Percentiles rank a stretch among this genome's conserved stretches.
phyloP scores from a whole-genome alignment of 805 yeast species.

The Barnettozyma pratensis region DNA sequence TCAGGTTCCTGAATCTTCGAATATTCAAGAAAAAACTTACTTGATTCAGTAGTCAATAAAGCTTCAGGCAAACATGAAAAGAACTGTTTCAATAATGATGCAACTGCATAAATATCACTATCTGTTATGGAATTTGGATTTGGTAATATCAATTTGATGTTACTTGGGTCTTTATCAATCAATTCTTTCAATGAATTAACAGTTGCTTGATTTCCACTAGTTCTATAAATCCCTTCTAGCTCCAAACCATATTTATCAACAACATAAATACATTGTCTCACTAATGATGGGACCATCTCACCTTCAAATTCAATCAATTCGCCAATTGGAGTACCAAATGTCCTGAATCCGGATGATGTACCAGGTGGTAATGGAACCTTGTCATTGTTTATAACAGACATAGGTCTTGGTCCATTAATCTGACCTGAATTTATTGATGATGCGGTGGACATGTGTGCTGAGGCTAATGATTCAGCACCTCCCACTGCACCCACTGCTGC shows the following conservation, averaged over 20 bases:
- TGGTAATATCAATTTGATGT: slow-evolving; percentile 48
- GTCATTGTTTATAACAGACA: slow-evolving; percentile 24
- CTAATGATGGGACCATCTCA: slow-evolving; percentile 88
- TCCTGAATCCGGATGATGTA: slow-evolving; percentile 32
- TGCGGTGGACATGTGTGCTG: slow-evolving; percentile 9
- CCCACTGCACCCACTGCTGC: not conserved
- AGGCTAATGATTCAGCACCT: not conserved
- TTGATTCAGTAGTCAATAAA: slow-evolving; percentile 59
- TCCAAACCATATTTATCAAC: slow-evolving; percentile 82
- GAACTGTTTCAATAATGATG: slow-evolving; percentile 77
- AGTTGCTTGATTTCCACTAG: slow-evolving; percentile 71
- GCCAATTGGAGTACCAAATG: slow-evolving; percentile 85
- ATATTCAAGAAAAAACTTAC: slow-evolving; percentile 60
- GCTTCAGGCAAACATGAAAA: slow-evolving; percentile 87
- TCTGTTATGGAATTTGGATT: slow-evolving; percentile 58
- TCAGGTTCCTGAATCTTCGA: slow-evolving; percentile 60
- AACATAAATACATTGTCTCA: slow-evolving; percentile 80
- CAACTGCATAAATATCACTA: slow-evolving; percentile 83
- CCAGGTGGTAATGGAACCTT: slow-evolving; percentile 25
- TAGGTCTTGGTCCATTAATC: slow-evolving; percentile 26
- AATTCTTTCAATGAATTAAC: slow-evolving; percentile 67
- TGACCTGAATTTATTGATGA: slow-evolving; percentile 4
- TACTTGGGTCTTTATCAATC: slow-evolving; percentile 72
- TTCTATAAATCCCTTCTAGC: slow-evolving; percentile 85
- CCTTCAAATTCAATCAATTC: slow-evolving; percentile 74